Conservation (phyloP, 768 basidiomycete species). For the Dendrothele bispora region DNA sequence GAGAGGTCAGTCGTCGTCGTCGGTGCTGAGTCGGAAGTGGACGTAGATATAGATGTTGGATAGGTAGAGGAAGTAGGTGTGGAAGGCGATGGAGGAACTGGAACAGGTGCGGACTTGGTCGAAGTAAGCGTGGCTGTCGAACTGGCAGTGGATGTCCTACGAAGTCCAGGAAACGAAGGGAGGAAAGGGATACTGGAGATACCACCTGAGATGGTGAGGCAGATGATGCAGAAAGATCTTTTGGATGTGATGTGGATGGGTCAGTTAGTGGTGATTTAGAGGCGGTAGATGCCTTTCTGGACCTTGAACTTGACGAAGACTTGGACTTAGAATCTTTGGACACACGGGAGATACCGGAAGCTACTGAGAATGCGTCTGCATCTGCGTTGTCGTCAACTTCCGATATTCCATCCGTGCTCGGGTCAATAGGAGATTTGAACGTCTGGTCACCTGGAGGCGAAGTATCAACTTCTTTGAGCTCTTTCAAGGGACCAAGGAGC, state of each 20-base stretch:
- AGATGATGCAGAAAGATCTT: background rate
- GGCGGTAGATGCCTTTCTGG: too few relatives aligned
- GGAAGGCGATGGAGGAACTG: constrained; percentile 34
- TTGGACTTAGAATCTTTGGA: background rate
- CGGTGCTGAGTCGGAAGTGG: too few relatives aligned
- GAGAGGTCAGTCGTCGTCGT: too few relatives aligned
- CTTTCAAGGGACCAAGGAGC: constrained; percentile 1
- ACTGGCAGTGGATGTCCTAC: too few relatives aligned
- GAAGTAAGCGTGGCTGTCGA: background rate
- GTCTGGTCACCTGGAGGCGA: constrained; percentile 10
- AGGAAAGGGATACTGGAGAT: background rate
- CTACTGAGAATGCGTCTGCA: background rate
- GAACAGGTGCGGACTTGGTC: constrained; percentile 1
- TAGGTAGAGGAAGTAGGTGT: constrained; percentile 10
- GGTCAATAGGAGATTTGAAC: background rate
- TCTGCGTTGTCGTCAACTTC: background rate
- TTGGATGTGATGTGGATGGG: background rate
- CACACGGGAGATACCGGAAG: background rate
- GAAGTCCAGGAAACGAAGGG: background rate
- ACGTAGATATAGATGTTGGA: too few relatives aligned
- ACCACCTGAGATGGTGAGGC: too few relatives aligned
- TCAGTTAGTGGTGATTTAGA: background rate
- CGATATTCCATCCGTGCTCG: background rate
- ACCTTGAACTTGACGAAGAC: background rate
- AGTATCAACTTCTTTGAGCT: background rate